phyloP scores from a whole-genome alignment of 257 asterid species.

The Solanum stenotomum region DNA sequence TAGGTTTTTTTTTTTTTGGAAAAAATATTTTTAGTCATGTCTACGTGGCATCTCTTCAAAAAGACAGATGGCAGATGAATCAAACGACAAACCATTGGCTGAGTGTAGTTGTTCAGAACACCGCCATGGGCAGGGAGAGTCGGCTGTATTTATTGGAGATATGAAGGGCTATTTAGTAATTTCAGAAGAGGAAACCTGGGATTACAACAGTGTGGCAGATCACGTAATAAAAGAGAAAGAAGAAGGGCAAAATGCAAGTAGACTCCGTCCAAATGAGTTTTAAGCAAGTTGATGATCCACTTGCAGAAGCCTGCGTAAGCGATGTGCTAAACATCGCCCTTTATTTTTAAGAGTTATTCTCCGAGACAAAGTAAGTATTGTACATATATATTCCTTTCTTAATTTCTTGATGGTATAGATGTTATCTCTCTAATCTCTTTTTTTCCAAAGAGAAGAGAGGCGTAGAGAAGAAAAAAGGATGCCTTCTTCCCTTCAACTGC shows the following conservation, averaged over 20 bases:
- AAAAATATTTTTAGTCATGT: no score
- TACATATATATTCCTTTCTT: neutral
- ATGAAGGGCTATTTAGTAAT: slow-evolving; percentile 10
- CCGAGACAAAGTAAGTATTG: neutral
- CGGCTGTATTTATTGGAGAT: neutral
- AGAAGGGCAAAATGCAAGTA: slow-evolving; percentile 8
- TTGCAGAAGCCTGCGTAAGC: slow-evolving; percentile 40
- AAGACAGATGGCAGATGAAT: neutral
- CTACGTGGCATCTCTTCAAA: neutral
- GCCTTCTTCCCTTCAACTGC: slow-evolving; percentile 63
- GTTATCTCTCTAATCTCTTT: neutral
- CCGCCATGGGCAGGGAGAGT: neutral
- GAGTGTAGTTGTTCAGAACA: neutral
- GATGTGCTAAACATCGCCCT: neutral
- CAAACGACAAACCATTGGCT: neutral
- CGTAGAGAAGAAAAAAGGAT: neutral
- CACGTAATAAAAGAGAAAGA: slow-evolving; percentile 17
- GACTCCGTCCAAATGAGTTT: slow-evolving; percentile 26
- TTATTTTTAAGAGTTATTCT: neutral
- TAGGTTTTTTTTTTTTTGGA: no score
- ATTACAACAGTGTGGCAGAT: neutral
- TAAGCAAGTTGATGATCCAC: slow-evolving; percentile 59
- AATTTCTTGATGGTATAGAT: neutral
- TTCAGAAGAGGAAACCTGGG: slow-evolving; percentile 1
- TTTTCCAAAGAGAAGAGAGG: no score